Base-by-base conservation (phyloP, 768 basidiomycete species). In the Tricholoma matsutake region DNA sequence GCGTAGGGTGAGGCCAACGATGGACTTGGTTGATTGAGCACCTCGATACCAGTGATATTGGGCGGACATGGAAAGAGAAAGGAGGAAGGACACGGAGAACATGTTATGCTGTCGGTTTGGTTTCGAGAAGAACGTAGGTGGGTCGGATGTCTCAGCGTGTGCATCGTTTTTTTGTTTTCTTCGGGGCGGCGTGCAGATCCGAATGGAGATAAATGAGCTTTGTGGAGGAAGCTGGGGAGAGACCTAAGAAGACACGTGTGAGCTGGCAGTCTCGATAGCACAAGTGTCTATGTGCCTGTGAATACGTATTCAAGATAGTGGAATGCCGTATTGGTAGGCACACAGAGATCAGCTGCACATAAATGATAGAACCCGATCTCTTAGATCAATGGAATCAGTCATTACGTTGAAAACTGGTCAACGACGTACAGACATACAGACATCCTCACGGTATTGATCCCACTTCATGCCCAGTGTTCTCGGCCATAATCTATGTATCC, bases 351-450 rank as follows among this genome's bases (percentile, higher is more conserved):
- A 11, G 76, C 75, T 6, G 83, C 81, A 63, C 85, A 86, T 18
- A 89, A 60, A 59, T 90, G 89, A 70, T 90, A 91, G 69, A 83
- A 90, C 2, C 88, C 88, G 65, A 90, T 88, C 88, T 91, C 35
- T 25, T 28, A 47, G 29, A 6, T 47, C 45, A 32, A 35, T 35
- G 39, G 54, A 20, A n/a, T 29, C 16, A n/a, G 45, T 4, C 8
- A 9, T 28, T 8, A 14, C 22, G 68, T 73, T n/a, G 41, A 43
- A 43, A 43, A 43, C 16, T 7, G n/a, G 7, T 41, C 5, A 41
- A 41, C 79, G 79, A 35, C 87, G 77, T n/a, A n/a, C n/a, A n/a
- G n/a, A n/a, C n/a, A n/a, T 54, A 86, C 83, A 7, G 82, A 81
- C 41, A 82, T 78, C 31, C 87, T 78, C 37, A 88, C 83, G 22